Evolutionary conservation across 768 basidiomycete genomes (phyloP).

Genomic region (Lactifluus piperatus): DNA sequence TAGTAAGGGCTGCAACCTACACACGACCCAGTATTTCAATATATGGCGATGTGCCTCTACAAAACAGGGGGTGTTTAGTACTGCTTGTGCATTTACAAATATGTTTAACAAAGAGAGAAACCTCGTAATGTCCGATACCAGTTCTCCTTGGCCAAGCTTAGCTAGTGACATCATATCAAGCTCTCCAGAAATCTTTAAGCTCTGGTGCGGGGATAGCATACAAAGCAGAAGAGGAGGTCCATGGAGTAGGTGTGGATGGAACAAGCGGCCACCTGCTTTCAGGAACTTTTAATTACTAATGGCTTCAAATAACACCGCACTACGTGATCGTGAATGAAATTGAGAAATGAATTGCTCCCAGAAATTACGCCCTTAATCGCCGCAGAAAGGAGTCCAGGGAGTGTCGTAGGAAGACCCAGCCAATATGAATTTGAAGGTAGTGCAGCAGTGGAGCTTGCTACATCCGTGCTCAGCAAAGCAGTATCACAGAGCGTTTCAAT

Average conservation of each 20-base stretch:
- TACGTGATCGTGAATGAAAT: background rate
- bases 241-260: background rate
- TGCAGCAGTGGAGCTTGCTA: background rate
- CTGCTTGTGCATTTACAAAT: no score
- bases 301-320: background rate
- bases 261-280: background rate
- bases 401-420: background rate
- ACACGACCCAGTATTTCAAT: background rate
- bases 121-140: no score
- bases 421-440: background rate
- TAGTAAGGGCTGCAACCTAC: background rate
- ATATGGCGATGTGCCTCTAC: background rate
- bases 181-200: no score
- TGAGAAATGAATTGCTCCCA: background rate
- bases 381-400: background rate
- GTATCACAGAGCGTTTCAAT: background rate
- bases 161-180: background rate
- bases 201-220: background rate
- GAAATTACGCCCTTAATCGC: background rate
- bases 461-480: background rate
- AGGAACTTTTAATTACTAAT: background rate
- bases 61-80: no score
- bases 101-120: no score
- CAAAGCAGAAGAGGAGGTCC: no score
- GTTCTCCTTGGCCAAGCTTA: background rate